Percentiles rank a stretch among this genome's conserved stretches.
phyloP scores from a whole-genome alignment of 129 eudicot species.

The Oenanthe sinensis region DNA sequence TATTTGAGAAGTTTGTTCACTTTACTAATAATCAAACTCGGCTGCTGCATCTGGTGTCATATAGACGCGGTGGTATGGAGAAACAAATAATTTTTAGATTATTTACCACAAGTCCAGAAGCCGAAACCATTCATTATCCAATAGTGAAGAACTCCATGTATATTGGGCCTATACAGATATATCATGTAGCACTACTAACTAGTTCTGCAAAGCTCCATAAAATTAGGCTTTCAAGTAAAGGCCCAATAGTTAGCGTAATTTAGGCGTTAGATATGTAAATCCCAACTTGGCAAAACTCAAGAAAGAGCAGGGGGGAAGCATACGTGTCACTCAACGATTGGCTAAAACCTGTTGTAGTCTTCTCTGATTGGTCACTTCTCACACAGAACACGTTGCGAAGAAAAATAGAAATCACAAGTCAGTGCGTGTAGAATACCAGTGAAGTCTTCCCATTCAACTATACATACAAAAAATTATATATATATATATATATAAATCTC shows the following conservation, averaged over 20 bases:
- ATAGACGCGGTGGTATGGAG: too few species aligned
- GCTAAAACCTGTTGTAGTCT: constrained; percentile 15
- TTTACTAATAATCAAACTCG: too few species aligned
- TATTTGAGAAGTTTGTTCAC: too few species aligned
- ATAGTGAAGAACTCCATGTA: too few species aligned
- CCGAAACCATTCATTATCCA: too few species aligned
- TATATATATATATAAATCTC: not conserved
- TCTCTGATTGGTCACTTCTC: constrained; percentile 46
- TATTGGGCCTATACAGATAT: not conserved
- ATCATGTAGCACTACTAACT: too few species aligned
- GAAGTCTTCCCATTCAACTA: not conserved
- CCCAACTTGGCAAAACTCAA: not conserved
- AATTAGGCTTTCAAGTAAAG: not conserved
- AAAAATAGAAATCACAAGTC: not conserved
- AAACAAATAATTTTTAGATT: too few species aligned
- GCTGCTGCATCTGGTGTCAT: too few species aligned
- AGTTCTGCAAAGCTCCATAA: not conserved
- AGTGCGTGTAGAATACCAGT: not conserved
- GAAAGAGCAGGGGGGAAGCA: not conserved
- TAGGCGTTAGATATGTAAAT: not conserved
- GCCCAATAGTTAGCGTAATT: not conserved
- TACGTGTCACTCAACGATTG: constrained; percentile 40
- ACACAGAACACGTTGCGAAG: constrained; percentile 43
- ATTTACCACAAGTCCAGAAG: too few species aligned
- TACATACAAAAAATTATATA: not conserved